These are phyloP conservation scores for Fusarium annulatum DNA, from an alignment of 2,329 filamentous ascomycete genomes.

Conservation along the genomic window DNA sequence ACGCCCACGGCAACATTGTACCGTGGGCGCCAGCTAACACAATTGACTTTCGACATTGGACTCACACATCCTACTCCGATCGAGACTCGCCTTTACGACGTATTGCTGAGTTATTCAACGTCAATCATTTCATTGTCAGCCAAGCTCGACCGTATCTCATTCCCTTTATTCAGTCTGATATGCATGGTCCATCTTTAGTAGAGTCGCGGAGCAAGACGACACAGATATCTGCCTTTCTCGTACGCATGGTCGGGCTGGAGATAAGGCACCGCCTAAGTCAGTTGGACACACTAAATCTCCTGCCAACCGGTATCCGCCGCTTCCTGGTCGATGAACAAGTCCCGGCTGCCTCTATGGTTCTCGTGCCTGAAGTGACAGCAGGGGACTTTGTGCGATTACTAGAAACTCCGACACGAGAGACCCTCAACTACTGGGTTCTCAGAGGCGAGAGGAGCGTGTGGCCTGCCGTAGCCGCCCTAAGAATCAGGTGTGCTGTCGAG, in stretches of 20 bases:
- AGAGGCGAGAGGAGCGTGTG: slow-evolving; percentile 89
- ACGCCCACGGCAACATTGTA: slow-evolving; percentile 75
- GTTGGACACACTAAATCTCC: slow-evolving; percentile 78
- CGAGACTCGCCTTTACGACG: slow-evolving; percentile 74
- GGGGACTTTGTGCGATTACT: slow-evolving; percentile 81
- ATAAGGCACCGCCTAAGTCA: slow-evolving; percentile 84
- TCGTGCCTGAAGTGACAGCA: slow-evolving; percentile 82
- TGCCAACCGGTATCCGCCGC: slow-evolving; percentile 76
- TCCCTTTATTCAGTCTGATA: slow-evolving; percentile 83
- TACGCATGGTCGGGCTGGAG: slow-evolving; percentile 79
- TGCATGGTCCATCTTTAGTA: slow-evolving; percentile 77
- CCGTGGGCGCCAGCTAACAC: slow-evolving; percentile 77
- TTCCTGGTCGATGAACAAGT: slow-evolving; percentile 87
- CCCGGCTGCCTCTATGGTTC: slow-evolving; percentile 79
- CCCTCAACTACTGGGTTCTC: slow-evolving; percentile 85
- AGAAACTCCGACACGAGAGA: slow-evolving; percentile 82
- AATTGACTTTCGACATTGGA: slow-evolving; percentile 74
- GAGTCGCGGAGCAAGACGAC: slow-evolving; percentile 68
- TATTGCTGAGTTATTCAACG: slow-evolving; percentile 86
- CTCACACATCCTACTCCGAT: slow-evolving; percentile 72
- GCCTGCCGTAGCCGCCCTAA: slow-evolving; percentile 86
- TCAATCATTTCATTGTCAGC: slow-evolving; percentile 94
- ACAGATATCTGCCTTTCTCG: slow-evolving; percentile 67
- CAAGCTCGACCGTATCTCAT: slow-evolving; percentile 91
- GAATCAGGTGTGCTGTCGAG: slow-evolving; percentile 85